Evolutionary conservation across 2,329 filamentous ascomycete genomes (phyloP), one percentile per base, ranked within the genome.

Genomic region (Pseudocercospora musae): DNA sequence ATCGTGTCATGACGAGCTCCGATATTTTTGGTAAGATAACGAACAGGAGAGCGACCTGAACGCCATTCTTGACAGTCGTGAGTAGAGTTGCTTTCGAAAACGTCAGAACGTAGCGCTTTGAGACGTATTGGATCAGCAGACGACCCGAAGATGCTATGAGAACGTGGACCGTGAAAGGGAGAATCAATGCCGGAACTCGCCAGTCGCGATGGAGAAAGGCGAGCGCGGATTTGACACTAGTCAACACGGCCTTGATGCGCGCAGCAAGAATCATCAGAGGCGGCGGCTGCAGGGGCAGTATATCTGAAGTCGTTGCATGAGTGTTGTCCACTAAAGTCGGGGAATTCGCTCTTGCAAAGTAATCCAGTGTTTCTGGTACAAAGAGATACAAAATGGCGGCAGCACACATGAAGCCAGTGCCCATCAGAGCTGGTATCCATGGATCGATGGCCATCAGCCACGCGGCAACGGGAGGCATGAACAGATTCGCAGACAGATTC

Each of bases 51-150:
- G 71, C 21, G n/a, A 74, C 64, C 40, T 69, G 69, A 59, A 74
- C 62, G 3, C 65, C 69, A 15, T 70, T 69, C 31, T 68, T 68
- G 44, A 77, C 58, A 8, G 73, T 74, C 44, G 74, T 50, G 27
- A 76, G 55, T 13, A 76, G 59, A 0, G 76, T 77, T 6, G 73
- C 69, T 29, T 69, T 57, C 8, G 74, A 68, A 44, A 77, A 82
- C 7, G 77, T 78, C 77, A 83, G 81, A 29, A 73, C 57, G 69
- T 83, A 86, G 5, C 82, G 77, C 53, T 79, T 81, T 0, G 80
- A 81, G 58, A 82, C 76, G 67, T 85, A 85, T 68, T 86, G 85
- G 2, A 85, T 67, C 5, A 84, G 62, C 21, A 82, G 62, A 3
- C 77, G 75, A 7, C 44, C 42, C 25, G 61, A 57, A 21, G 48